Evolutionary conservation across 257 asterid species (phyloP).

Genomic region (Scutellaria baicalensis): DNA sequence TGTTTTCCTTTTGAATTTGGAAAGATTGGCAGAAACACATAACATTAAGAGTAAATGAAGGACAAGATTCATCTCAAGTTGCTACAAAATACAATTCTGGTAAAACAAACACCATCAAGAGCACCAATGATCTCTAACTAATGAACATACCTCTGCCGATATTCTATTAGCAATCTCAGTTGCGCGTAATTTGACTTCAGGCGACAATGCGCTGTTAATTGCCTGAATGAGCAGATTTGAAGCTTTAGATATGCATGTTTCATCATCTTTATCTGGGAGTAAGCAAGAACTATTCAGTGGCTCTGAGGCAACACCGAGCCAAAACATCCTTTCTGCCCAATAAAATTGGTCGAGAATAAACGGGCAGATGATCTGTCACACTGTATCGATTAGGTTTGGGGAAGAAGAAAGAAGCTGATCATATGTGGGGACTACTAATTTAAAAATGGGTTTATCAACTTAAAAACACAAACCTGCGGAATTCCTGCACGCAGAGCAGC

Average conservation of each 20-base stretch:
- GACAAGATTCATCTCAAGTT: background rate
- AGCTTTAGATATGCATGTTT: slow-evolving; percentile 37
- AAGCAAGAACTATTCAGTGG: slow-evolving; percentile 50
- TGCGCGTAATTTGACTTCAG: slow-evolving; percentile 49
- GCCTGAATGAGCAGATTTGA: slow-evolving; percentile 48
- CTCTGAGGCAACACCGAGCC: slow-evolving; percentile 94
- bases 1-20: background rate
- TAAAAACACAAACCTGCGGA: slow-evolving; percentile 70
- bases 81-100: background rate
- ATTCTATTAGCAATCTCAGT: slow-evolving; percentile 47
- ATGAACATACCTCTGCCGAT: slow-evolving; percentile 50
- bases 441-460: background rate
- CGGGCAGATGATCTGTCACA: slow-evolving; percentile 73
- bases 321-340: slow-evolving; percentile 98
- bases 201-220: slow-evolving; percentile 39
- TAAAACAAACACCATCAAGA: background rate
- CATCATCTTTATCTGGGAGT: slow-evolving; percentile 58
- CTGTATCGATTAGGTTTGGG: background rate
- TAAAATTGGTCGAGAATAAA: slow-evolving; percentile 87
- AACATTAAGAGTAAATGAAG: background rate
- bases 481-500: slow-evolving; percentile 85
- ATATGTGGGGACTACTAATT: background rate
- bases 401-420: slow-evolving; percentile 2
- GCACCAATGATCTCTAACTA: background rate
- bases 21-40: background rate